These are phyloP conservation scores for Hypoxylon sp. DNA, from an alignment of 2,329 filamentous ascomycete genomes.

Conservation along the genomic window DNA sequence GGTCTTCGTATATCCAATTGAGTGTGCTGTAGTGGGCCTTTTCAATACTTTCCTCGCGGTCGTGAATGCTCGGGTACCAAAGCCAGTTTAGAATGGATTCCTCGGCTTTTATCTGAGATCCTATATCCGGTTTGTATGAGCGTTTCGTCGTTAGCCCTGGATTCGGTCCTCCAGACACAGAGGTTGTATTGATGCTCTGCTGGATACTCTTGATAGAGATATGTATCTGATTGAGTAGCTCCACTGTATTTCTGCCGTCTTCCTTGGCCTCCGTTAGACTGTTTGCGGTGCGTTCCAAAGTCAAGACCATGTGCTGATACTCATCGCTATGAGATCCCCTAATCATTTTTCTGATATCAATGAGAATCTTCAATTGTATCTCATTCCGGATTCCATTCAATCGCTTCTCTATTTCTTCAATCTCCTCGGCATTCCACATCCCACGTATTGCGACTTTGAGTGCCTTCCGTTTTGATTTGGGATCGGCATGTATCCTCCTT, in stretches of 20 bases:
- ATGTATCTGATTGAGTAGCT: conserved; percentile 34
- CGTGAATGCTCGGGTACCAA: conserved; percentile 42
- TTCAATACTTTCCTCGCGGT: conserved; percentile 43
- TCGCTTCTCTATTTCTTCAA: conserved; percentile 39
- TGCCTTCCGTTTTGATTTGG: conserved; percentile 43
- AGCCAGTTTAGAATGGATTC: conserved; percentile 36
- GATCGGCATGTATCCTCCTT: conserved; percentile 20
- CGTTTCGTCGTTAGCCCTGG: background rate
- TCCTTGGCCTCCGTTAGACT: conserved; percentile 28
- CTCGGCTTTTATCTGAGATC: conserved; percentile 14
- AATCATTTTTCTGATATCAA: conserved; percentile 33
- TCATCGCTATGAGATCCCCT: conserved; percentile 24
- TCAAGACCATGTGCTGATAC: conserved; percentile 22
- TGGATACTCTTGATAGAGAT: conserved; percentile 14
- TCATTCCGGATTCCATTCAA: conserved; percentile 42
- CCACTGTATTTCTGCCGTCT: conserved; percentile 34
- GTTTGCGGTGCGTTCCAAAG: conserved; percentile 32
- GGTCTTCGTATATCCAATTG: conserved; percentile 45
- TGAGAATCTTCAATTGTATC: conserved; percentile 41
- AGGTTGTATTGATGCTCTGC: background rate
- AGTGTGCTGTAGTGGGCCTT: conserved; percentile 40
- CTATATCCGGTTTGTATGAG: background rate
- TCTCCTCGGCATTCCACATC: conserved; percentile 44
- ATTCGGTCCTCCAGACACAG: background rate
- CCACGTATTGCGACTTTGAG: conserved; percentile 31